phyloP scores from a whole-genome alignment of 306 rosid species.

The Malus orientalis region DNA sequence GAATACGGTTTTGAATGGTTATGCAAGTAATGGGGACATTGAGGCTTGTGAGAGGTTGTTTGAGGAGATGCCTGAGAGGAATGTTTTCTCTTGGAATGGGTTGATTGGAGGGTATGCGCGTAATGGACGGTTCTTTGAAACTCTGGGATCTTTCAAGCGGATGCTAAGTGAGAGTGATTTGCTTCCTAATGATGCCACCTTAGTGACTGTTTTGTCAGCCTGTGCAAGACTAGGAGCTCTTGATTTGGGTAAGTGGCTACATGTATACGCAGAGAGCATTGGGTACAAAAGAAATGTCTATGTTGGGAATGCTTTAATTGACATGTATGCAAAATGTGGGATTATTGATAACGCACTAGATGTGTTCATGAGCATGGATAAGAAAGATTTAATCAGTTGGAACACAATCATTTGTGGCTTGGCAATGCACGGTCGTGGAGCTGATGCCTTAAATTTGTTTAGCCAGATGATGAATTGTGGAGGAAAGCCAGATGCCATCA shows the following conservation, averaged over 20 bases:
- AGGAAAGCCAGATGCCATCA: conserved; percentile 42
- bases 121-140: conserved; percentile 31
- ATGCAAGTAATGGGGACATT: conserved; percentile 42
- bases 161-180: conserved; percentile 46
- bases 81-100: conserved; percentile 77
- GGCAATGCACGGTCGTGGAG: conserved; percentile 53
- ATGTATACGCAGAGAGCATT: conserved; percentile 39
- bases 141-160: conserved; percentile 46
- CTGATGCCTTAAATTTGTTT: conserved; percentile 54
- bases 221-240: conserved; percentile 81
- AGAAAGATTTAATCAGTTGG: conserved; percentile 46
- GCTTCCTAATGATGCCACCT: conserved; percentile 64
- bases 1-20: conserved; percentile 67
- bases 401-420: conserved; percentile 41
- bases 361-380: conserved; percentile 44
- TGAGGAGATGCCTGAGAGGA: conserved; percentile 58
- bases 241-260: conserved; percentile 57
- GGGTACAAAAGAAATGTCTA: conserved; percentile 44
- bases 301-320: conserved; percentile 54
- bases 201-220: conserved; percentile 47
- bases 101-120: conserved; percentile 55
- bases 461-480: conserved; percentile 46
- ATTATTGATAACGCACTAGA: conserved; percentile 39
- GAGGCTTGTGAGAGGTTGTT: conserved; percentile 51
- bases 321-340: conserved; percentile 86